Conservation (phyloP, 2,329 filamentous ascomycete genomes). For the Pestalotiopsis sp. region DNA sequence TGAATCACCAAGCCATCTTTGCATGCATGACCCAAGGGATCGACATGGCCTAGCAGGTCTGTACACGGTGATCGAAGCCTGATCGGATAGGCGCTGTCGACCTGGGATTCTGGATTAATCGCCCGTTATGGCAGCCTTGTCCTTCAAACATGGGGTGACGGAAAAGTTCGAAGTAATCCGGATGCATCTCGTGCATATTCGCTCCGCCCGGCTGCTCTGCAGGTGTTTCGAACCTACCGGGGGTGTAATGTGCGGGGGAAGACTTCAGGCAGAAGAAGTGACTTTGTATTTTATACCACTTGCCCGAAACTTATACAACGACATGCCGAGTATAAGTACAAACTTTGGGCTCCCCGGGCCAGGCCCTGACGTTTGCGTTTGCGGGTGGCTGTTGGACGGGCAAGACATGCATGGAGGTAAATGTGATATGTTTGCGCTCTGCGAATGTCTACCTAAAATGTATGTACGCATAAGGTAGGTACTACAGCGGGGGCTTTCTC, state of each 20-base stretch:
- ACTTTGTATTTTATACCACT: neutral
- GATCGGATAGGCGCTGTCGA: neutral
- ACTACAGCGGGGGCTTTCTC: neutral
- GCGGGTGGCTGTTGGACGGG: neutral
- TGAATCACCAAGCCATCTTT: neutral
- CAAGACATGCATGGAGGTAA: neutral
- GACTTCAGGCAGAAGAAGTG: neutral
- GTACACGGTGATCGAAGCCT: neutral
- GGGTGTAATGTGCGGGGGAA: neutral
- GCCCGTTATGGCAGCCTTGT: slow-evolving; percentile 2
- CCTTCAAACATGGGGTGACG: neutral
- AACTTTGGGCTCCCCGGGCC: neutral
- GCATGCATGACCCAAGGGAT: neutral
- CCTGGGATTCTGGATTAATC: slow-evolving; percentile 1
- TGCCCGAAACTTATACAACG: neutral
- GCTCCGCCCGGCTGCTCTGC: slow-evolving; percentile 6
- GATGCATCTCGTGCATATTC: slow-evolving; percentile 7
- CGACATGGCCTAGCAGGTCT: neutral
- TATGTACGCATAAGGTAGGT: no score
- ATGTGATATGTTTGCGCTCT: no score
- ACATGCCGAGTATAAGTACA: neutral
- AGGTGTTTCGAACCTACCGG: neutral
- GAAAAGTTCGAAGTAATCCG: neutral
- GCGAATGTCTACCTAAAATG: no score
- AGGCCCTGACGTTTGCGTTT: neutral